phyloP scores from a whole-genome alignment of 1,284 basidiomycete species.

The Bjerkandera adusta region DNA sequence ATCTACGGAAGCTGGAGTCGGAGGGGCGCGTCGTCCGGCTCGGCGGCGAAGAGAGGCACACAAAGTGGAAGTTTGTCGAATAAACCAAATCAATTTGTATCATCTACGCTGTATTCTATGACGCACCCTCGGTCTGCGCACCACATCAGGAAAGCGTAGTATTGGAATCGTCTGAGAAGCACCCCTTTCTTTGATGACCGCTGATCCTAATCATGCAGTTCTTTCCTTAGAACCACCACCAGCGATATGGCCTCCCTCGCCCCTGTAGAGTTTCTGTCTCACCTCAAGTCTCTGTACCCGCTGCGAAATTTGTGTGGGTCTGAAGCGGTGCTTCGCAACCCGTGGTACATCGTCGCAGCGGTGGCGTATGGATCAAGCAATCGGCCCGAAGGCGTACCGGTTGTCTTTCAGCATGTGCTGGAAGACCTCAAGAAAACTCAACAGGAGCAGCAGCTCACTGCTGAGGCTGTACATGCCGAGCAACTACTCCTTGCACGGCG shows the following conservation, averaged over 20 bases:
- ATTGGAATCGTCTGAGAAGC: too few relatives aligned
- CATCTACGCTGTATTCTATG: too few relatives aligned
- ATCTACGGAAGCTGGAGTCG: conserved; percentile 70
- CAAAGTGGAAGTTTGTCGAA: conserved; percentile 33
- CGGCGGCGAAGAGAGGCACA: conserved; percentile 46
- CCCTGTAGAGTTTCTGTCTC: conserved; percentile 21
- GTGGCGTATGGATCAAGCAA: conserved; percentile 56
- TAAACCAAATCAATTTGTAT: conserved; percentile 4
- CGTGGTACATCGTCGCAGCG: conserved; percentile 57
- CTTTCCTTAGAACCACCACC: neutral
- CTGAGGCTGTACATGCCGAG: conserved; percentile 23
- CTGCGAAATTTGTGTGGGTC: conserved; percentile 8
- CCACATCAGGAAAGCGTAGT: too few relatives aligned
- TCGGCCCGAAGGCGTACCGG: conserved; percentile 50
- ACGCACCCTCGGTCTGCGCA: too few relatives aligned
- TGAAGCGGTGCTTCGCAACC: conserved; percentile 31
- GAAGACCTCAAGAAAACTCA: conserved; percentile 34
- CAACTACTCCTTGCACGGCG: conserved; percentile 10
- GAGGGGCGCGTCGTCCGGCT: conserved; percentile 57
- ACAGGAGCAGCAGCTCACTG: conserved; percentile 21
- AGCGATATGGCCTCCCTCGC: conserved; percentile 25
- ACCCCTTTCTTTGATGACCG: too few relatives aligned
- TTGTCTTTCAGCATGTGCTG: conserved; percentile 47
- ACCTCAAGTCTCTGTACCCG: conserved; percentile 28
- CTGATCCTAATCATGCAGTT: too few relatives aligned